Base-by-base conservation (phyloP, 2,329 filamentous ascomycete species). In the Hypoxylon sp. region DNA sequence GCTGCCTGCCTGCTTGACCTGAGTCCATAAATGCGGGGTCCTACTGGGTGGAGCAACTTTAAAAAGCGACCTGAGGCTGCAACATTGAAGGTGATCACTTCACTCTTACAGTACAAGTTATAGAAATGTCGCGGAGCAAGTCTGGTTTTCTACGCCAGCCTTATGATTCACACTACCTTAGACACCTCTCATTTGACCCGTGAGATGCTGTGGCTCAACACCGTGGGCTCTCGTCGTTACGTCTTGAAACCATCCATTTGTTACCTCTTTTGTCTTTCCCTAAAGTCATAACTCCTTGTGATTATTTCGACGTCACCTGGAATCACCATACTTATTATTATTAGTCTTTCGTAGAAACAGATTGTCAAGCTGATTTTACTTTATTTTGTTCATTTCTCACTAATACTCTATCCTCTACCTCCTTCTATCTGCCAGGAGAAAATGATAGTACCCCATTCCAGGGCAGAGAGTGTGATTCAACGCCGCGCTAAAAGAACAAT, bases 401-500 rank as follows among this genome's bases (percentile, higher is more conserved):
- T 67, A 36, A 67, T 50, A 61, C 5, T 51, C 56, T 65, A 60
- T 65, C 60, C 53, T 56, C 49, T 46, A 57, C 48, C 50, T 60
- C 56, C 52, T 55, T 23, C 11, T 49, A 63, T 61, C 30, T 38
- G 43, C 3, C n/a, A 23, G 45, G 63, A 65, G 53, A 60, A 51
- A 64, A 63, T 61, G 48, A 68, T 53, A 55, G 19, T 61, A 34
- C 60, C 66, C 43, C 53, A 38, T 58, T 55, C 55, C 48, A 28
- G 61, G 60, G 50, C 36, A 48, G 23, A 62, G 52, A 60, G 36
- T 48, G 52, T 72, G 57, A 43, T 67, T 60, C 60, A 77, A 77
- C 74, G 75, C 75, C 75, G 52, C 71, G 72, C 73, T 75, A 71
- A 75, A 43, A 75, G 67, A 46, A 73, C 71, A 72, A 49, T 76